phyloP scores from a whole-genome alignment of 2,329 filamentous ascomycete species.

The Cytospora paraplurivora region DNA sequence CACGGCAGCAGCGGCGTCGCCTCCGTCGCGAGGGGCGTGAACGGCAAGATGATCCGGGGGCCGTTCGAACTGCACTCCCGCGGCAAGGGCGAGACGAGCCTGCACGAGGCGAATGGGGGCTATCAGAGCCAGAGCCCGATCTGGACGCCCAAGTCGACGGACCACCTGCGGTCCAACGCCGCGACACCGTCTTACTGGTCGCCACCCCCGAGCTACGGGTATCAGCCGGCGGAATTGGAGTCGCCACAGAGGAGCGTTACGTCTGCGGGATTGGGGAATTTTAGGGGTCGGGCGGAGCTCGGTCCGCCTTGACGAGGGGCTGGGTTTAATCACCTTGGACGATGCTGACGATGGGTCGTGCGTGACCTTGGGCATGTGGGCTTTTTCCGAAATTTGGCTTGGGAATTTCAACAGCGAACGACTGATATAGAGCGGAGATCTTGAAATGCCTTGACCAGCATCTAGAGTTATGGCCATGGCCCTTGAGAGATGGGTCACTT shows the following conservation, averaged over 20 bases:
- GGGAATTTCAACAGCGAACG: too few relatives aligned
- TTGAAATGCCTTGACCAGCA: too few relatives aligned
- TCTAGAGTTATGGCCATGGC: too few relatives aligned
- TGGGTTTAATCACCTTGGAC: background rate
- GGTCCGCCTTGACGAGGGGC: conserved; percentile 1
- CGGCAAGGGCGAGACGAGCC: conserved; percentile 7
- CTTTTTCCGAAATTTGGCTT: too few relatives aligned
- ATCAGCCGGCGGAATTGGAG: conserved; percentile 26
- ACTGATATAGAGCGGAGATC: too few relatives aligned
- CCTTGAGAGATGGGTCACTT: too few relatives aligned
- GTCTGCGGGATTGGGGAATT: conserved; percentile 3
- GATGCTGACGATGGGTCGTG: too few relatives aligned
- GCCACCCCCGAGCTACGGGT: conserved; percentile 19
- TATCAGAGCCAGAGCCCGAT: conserved; percentile 13
- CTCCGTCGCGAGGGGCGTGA: conserved; percentile 13
- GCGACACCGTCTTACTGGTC: conserved; percentile 17
- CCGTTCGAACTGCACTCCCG: conserved; percentile 24
- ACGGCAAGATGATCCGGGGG: conserved; percentile 17
- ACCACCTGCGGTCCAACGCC: conserved; percentile 7
- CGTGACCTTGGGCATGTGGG: too few relatives aligned
- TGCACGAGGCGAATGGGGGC: conserved; percentile 12
- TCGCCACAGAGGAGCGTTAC: conserved; percentile 18
- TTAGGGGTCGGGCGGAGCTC: conserved; percentile 10
- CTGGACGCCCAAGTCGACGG: conserved; percentile 11
- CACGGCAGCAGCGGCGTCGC: conserved; percentile 13